Evolutionary conservation across 495 filamentous ascomycete species (phyloP).

Genomic region (Lepraria neglecta): DNA sequence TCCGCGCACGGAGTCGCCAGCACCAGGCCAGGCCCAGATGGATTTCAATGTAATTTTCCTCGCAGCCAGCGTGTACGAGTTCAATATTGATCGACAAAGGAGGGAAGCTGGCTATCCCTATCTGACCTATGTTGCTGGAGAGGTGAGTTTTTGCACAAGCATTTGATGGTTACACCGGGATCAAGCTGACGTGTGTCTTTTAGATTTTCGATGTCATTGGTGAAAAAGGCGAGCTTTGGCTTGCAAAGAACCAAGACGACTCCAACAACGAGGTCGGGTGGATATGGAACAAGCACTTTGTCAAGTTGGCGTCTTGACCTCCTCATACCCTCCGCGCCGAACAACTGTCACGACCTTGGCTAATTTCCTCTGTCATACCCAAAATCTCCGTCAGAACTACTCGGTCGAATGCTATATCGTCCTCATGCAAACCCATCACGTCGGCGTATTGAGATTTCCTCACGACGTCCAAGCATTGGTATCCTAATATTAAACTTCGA

Average conservation of each 20-base stretch:
- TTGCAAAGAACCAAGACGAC: constrained; percentile 96
- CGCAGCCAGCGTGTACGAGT: constrained; percentile 90
- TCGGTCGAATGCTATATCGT: neutral
- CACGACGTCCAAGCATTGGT: neutral
- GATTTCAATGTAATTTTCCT: constrained; percentile 66
- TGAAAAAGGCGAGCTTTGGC: constrained; percentile 96
- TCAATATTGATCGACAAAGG: constrained; percentile 88
- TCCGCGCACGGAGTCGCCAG: constrained; percentile 34
- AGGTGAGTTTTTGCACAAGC: constrained; percentile 45
- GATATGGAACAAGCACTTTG: constrained; percentile 99
- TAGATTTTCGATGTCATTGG: constrained; percentile 81
- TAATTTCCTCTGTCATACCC: neutral
- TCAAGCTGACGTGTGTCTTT: constrained; percentile 21
- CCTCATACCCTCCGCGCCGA: neutral
- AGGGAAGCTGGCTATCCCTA: constrained; percentile 94
- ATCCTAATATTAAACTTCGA: constrained; percentile 6
- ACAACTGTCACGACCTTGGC: neutral
- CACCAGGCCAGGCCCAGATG: constrained; percentile 26
- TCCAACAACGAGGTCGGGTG: constrained; percentile 70
- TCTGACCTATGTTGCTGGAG: constrained; percentile 86
- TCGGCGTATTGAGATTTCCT: neutral
- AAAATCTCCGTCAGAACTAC: neutral
- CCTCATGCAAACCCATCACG: neutral
- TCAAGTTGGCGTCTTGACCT: constrained; percentile 51
- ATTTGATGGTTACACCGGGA: neutral